Percentiles rank a stretch among this genome's conserved stretches.
Conservation (phyloP, 2,329 filamentous ascomycete genomes). For the Escovopsis sp. region DNA sequence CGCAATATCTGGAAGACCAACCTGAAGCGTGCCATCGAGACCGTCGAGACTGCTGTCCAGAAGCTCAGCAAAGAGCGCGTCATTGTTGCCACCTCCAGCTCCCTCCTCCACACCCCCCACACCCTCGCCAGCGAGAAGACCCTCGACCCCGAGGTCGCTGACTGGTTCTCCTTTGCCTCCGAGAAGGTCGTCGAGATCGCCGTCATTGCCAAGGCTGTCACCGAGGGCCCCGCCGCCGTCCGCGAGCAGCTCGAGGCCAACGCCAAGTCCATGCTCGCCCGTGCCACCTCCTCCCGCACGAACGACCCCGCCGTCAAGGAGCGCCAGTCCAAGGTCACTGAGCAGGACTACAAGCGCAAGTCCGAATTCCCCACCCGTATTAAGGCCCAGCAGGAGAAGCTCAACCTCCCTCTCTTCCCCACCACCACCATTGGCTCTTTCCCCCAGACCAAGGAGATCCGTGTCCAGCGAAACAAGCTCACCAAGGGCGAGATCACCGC, state of each 20-base stretch:
- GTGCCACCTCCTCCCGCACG: constrained; percentile 83
- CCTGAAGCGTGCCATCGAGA: constrained; percentile 88
- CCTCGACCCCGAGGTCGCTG: constrained; percentile 78
- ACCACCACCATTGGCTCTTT: constrained; percentile 99
- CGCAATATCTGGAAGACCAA: constrained; percentile 99
- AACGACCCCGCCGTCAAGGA: constrained; percentile 98
- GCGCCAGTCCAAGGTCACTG: constrained; percentile 74
- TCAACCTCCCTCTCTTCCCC: constrained; percentile 92
- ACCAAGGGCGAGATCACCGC: constrained; percentile 95
- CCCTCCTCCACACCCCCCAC: constrained; percentile 95
- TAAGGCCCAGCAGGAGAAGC: constrained; percentile 74
- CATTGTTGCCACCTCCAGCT: constrained; percentile 91
- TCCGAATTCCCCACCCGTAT: constrained; percentile 78
- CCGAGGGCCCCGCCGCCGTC: constrained; percentile 76
- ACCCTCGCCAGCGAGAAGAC: constrained; percentile 98
- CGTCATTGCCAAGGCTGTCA: constrained; percentile 92
- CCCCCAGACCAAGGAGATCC: constrained; percentile 98
- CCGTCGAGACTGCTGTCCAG: constrained; percentile 77
- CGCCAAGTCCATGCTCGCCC: constrained; percentile 82
- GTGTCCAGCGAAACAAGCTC: constrained; percentile 91
- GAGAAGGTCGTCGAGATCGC: constrained; percentile 90
- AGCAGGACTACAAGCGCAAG: constrained; percentile 82
- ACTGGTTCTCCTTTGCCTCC: constrained; percentile 97
- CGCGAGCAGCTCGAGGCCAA: constrained; percentile 88
- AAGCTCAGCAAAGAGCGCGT: constrained; percentile 95